A percentile compares a stretch with the other conserved stretches of the same genome.
Evolutionary conservation across 208 protist genomes (phyloP).

Genomic region (Trichomonas vaginalis): DNA sequence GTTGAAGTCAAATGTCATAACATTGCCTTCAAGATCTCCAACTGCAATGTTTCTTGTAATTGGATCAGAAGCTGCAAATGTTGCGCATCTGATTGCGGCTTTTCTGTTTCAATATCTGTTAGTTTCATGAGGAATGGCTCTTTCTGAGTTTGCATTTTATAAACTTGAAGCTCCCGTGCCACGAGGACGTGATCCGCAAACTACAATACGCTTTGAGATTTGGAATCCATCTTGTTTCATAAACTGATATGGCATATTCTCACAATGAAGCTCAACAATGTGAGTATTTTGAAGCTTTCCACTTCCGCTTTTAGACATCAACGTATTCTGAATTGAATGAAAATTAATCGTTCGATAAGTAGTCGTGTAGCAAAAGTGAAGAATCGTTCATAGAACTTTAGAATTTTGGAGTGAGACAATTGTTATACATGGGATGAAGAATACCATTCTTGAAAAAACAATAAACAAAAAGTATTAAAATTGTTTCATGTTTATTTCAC

Average conservation of each 20-base stretch:
- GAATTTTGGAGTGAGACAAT: too few species aligned
- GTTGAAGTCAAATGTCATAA: conserved; percentile 29
- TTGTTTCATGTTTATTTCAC: too few species aligned
- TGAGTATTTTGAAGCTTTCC: neutral
- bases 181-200: conserved; percentile 25
- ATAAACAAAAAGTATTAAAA: too few species aligned
- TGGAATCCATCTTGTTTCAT: conserved; percentile 37
- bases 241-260: neutral
- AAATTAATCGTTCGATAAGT: too few species aligned
- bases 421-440: too few species aligned
- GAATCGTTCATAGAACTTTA: too few species aligned
- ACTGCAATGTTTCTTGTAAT: conserved; percentile 27
- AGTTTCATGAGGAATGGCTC: neutral
- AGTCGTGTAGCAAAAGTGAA: too few species aligned
- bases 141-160: conserved; percentile 22
- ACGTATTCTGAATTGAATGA: too few species aligned
- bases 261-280: neutral
- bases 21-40: conserved; percentile 30
- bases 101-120: conserved; percentile 24
- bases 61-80: conserved; percentile 31
- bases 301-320: neutral
- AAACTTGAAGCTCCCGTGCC: conserved; percentile 36
- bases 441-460: too few species aligned
- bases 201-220: conserved; percentile 26
- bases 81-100: conserved; percentile 30